Evolutionary conservation across 2,329 filamentous ascomycete species (phyloP), one percentile per base, ranked within the genome.

Genomic region (Pleoardoris graminearum): DNA sequence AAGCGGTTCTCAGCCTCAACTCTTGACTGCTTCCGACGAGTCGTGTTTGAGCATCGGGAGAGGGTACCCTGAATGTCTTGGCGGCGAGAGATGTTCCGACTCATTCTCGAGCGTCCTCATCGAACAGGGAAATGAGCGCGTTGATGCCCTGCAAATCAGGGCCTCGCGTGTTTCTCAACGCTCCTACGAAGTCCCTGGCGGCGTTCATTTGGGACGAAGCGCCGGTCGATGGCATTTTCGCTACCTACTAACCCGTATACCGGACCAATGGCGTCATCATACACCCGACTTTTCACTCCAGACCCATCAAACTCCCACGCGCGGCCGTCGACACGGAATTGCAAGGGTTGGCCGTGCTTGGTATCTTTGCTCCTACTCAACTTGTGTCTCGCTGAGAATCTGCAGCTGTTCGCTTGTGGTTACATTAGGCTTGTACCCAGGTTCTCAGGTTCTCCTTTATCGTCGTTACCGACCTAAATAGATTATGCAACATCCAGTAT

Each of bases 251-350:
- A 45, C 44, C 53, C 48, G n/a, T n/a, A 57, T 57, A 54, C 57
- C 58, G 37, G 45, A 51, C 19, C 30, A 38, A 56, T 65, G 57
- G 59, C 66, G 61, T 68, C 67, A 69, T 62, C 38, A 21, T 30
- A 46, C 45, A 47, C 50, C 60, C 51, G 51, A 61, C 54, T 55
- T 66, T 61, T 49, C 48, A 33, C 58, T 48, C 52, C 51, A 53
- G 53, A 41, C 52, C 57, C 55, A 57, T 59, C 59, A 61, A 50
- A 57, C 57, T 50, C 29, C 52, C 59, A 56, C 63, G 62, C 66
- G 65, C 65, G 63, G 66, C 62, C 66, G 67, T 63, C 54, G 59
- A 56, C 54, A 58, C 60, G 53, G 56, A 48, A 44, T 33, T 52
- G 60, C 56, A 58, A 60, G 57, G 55, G 56, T 55, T 55, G 54